Evolutionary conservation across 2,329 filamentous ascomycete genomes (phyloP).

Genomic region (Claviceps quebecensis): DNA sequence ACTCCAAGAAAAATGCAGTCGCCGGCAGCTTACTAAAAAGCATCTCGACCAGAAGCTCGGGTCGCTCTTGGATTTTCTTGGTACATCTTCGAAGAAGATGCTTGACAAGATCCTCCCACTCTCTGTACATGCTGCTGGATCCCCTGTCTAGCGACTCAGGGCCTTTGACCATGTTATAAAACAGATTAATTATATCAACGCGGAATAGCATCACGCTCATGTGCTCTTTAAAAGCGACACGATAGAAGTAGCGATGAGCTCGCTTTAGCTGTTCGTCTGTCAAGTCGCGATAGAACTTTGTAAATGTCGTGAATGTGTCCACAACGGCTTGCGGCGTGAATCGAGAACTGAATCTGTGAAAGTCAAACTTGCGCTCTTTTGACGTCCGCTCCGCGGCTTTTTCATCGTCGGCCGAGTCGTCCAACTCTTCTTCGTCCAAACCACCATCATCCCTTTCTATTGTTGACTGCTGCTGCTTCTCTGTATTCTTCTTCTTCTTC

Average conservation of each 20-base stretch:
- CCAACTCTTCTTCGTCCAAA: conserved; percentile 43
- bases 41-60: conserved; percentile 78
- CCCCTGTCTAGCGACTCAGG: conserved; percentile 59
- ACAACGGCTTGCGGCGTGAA: conserved; percentile 78
- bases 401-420: conserved; percentile 59
- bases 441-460: conserved; percentile 25
- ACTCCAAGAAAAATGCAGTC: conserved; percentile 78
- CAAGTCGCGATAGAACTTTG: conserved; percentile 68
- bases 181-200: conserved; percentile 76
- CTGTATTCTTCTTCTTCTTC: conserved; percentile 65
- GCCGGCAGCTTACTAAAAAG: conserved; percentile 83
- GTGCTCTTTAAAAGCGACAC: conserved; percentile 88
- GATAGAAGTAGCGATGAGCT: conserved; percentile 85
- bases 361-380: conserved; percentile 87
- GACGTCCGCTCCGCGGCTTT: conserved; percentile 54
- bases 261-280: conserved; percentile 72
- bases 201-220: conserved; percentile 79
- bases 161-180: conserved; percentile 86
- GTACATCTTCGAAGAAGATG: conserved; percentile 72
- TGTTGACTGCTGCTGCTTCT: conserved; percentile 56
- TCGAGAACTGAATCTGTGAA: conserved; percentile 63
- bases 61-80: conserved; percentile 73
- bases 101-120: conserved; percentile 82
- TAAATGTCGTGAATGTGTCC: conserved; percentile 75
- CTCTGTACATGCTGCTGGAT: conserved; percentile 48